A percentile compares a stretch with the other conserved stretches of the same genome.
These are phyloP conservation scores for Magnusiomyces ingens DNA, from an alignment of 1,139 yeast species.

Conservation along the genomic window DNA sequence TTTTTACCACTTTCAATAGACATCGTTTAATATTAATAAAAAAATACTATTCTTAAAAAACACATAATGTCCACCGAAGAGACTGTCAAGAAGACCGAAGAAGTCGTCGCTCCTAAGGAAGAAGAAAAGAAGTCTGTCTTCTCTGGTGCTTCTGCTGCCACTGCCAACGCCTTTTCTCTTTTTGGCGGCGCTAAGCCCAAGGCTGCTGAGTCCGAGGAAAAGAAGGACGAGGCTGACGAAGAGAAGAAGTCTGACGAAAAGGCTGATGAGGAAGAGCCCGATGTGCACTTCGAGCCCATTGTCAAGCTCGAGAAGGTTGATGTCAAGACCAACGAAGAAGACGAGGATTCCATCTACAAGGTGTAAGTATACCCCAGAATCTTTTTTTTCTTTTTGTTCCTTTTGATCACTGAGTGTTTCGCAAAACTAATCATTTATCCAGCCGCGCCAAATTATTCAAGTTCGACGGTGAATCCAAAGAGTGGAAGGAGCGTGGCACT, in stretches of 20 bases:
- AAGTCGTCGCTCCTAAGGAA: constrained; percentile 18
- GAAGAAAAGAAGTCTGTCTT: constrained; percentile 19
- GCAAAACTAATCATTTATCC: constrained; percentile 1
- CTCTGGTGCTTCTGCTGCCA: constrained; percentile 46
- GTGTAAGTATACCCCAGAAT: constrained; percentile 35
- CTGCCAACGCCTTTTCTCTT: constrained; percentile 79
- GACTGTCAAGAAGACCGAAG: constrained; percentile 19
- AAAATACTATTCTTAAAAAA: no score
- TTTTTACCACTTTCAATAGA: no score
- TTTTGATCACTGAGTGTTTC: neutral
- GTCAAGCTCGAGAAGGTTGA: constrained; percentile 94
- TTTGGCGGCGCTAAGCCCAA: constrained; percentile 78
- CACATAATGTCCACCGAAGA: constrained; percentile 12
- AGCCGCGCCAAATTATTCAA: constrained; percentile 87
- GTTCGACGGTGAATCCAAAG: constrained; percentile 67
- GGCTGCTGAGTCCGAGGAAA: constrained; percentile 44
- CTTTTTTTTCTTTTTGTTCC: neutral
- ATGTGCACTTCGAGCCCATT: constrained; percentile 93
- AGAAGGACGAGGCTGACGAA: constrained; percentile 31
- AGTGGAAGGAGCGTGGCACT: constrained; percentile 99
- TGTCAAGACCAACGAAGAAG: constrained; percentile 93
- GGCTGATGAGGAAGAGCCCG: constrained; percentile 51
- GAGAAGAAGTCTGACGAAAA: constrained; percentile 30
- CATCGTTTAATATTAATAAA: no score
- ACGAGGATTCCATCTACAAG: constrained; percentile 82